Percentiles rank a stretch among this genome's conserved stretches.
phyloP scores from a whole-genome alignment of 495 filamentous ascomycete species.

The Jackrogersella minutella region DNA sequence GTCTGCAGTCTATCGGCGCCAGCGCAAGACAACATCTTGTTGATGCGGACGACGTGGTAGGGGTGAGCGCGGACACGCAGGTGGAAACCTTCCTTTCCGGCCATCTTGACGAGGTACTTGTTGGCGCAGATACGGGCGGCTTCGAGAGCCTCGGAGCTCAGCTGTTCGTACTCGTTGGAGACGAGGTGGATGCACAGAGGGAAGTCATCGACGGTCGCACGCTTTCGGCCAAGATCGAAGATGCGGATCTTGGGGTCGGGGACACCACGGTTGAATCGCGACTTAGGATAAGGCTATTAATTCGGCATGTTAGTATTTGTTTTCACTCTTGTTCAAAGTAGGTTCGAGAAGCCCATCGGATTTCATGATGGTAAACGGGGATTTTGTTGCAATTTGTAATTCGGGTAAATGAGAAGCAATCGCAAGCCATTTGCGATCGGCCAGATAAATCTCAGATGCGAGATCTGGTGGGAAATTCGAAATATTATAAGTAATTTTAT shows the following conservation, averaged over 20 bases:
- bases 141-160: constrained; percentile 98
- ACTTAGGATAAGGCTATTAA: constrained; percentile 94
- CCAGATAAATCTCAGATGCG: constrained; percentile 7
- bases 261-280: constrained; percentile 99
- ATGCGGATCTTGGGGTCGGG: constrained; percentile 99
- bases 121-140: constrained; percentile 99
- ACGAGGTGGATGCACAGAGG: constrained; percentile 97
- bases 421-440: constrained; percentile 24
- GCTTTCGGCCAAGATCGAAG: constrained; percentile 99
- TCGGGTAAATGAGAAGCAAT: constrained; percentile 2
- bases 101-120: constrained; percentile 98
- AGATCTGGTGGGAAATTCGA: constrained; percentile 3
- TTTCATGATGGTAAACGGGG: not conserved
- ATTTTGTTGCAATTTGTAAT: constrained; percentile 3
- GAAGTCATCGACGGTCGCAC: constrained; percentile 97
- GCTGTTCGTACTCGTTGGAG: constrained; percentile 99
- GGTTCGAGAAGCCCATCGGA: not conserved
- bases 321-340: not conserved
- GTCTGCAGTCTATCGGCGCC: constrained; percentile 99
- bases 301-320: constrained; percentile 45
- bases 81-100: constrained; percentile 99
- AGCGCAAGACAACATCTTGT: constrained; percentile 99
- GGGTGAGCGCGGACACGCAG: constrained; percentile 97
- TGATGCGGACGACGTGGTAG: constrained; percentile 99
- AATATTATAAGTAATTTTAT: not conserved